A percentile compares a stretch with the other conserved stretches of the same genome.
Conservation (phyloP, 208 protist species). For the Acanthamoeba quina region DNA sequence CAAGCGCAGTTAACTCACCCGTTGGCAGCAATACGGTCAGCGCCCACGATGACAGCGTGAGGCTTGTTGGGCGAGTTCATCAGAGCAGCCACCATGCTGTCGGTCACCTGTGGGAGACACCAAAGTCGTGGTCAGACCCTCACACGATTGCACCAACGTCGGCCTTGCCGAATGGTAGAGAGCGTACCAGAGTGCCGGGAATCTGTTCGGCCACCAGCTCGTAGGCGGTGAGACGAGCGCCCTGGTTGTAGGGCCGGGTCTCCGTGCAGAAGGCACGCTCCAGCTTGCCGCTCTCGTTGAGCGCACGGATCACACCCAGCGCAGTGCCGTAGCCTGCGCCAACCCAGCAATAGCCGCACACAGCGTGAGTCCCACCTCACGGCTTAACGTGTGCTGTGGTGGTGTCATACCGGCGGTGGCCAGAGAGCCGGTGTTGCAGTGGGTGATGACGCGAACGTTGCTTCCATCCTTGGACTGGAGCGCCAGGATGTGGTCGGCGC, state of each 20-base stretch:
- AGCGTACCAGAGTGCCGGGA: conserved; percentile 78
- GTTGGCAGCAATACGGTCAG: conserved; percentile 86
- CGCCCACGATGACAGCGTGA: conserved; percentile 82
- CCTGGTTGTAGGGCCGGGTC: conserved; percentile 84
- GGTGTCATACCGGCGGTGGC: conserved; percentile 76
- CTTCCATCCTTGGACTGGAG: conserved; percentile 36
- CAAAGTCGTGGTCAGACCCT: background rate
- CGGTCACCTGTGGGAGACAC: conserved; percentile 77
- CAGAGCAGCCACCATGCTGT: conserved; percentile 81
- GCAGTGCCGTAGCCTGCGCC: conserved; percentile 84
- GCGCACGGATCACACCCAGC: conserved; percentile 80
- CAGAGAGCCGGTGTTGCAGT: conserved; percentile 86
- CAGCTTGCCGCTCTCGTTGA: conserved; percentile 75
- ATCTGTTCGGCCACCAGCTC: conserved; percentile 81
- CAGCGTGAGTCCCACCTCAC: background rate
- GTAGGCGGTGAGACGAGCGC: conserved; percentile 83
- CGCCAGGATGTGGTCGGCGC: conserved; percentile 90
- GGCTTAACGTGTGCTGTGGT: too few relatives aligned
- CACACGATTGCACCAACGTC: background rate
- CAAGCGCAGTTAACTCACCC: conserved; percentile 71
- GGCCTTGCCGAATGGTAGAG: background rate
- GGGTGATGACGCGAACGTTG: conserved; percentile 80
- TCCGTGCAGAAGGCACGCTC: conserved; percentile 83
- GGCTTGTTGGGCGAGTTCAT: conserved; percentile 76
- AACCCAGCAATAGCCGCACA: background rate